phyloP scores from a whole-genome alignment of 108 stramenopile species.

The Phaeodactylum tricornutum region DNA sequence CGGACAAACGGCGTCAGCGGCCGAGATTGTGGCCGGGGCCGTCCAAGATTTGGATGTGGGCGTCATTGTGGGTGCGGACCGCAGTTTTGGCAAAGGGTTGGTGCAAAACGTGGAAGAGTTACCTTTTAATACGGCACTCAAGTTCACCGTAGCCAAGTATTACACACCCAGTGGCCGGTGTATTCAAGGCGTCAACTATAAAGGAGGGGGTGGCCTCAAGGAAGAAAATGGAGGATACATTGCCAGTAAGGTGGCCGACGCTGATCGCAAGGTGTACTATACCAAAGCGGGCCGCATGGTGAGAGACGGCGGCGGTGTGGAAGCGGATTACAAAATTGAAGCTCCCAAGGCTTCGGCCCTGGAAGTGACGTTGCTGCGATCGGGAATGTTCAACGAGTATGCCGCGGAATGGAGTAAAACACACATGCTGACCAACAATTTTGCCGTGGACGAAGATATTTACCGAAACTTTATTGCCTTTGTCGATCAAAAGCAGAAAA shows the following conservation, averaged over 20 bases:
- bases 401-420: slow-evolving; percentile 76
- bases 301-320: slow-evolving; percentile 88
- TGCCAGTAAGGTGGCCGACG: slow-evolving; percentile 51
- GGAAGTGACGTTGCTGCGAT: slow-evolving; percentile 75
- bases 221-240: slow-evolving; percentile 34
- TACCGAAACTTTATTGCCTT: slow-evolving; percentile 67
- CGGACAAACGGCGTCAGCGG: slow-evolving; percentile 84
- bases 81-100: slow-evolving; percentile 96
- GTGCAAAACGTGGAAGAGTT: slow-evolving; percentile 93
- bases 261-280: slow-evolving; percentile 54
- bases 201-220: slow-evolving; percentile 39
- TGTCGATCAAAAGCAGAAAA: slow-evolving; percentile 48
- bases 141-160: slow-evolving; percentile 95
- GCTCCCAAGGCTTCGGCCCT: slow-evolving; percentile 73
- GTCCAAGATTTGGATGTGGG: slow-evolving; percentile 94
- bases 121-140: slow-evolving; percentile 82
- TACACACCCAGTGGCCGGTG: slow-evolving; percentile 94
- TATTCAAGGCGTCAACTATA: slow-evolving; percentile 84
- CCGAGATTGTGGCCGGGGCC: slow-evolving; percentile 95
- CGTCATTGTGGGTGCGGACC: slow-evolving; percentile 79
- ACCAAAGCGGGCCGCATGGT: slow-evolving; percentile 70
- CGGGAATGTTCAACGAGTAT: slow-evolving; percentile 68
- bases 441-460: slow-evolving; percentile 64
- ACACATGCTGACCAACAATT: slow-evolving; percentile 57
- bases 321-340: slow-evolving; percentile 83